These are phyloP conservation scores for Neofusicoccum umdonicola DNA, from an alignment of 2,329 filamentous ascomycete genomes.

Conservation along the genomic window DNA sequence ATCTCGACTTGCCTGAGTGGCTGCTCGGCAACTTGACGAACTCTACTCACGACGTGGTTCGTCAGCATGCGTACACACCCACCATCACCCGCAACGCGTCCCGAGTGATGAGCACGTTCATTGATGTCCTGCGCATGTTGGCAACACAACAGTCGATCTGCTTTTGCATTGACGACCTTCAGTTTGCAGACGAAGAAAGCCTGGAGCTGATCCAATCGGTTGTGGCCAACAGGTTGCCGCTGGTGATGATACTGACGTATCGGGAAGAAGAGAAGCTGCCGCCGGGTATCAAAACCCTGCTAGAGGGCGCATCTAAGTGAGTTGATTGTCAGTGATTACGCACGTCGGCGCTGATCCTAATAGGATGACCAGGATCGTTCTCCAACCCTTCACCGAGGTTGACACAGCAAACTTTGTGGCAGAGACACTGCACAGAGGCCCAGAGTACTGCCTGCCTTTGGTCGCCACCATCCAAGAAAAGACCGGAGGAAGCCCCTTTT, in stretches of 20 bases:
- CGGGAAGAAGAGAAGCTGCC: constrained; percentile 41
- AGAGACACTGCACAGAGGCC: constrained; percentile 70
- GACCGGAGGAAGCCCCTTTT: constrained; percentile 84
- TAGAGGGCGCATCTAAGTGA: constrained; percentile 31
- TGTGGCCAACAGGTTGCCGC: constrained; percentile 71
- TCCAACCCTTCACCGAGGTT: constrained; percentile 71
- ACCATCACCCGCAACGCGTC: constrained; percentile 19
- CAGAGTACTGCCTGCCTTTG: constrained; percentile 71
- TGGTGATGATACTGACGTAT: constrained; percentile 75
- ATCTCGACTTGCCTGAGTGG: constrained; percentile 69
- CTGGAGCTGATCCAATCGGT: constrained; percentile 81
- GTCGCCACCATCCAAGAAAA: constrained; percentile 86
- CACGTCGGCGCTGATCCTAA: neutral
- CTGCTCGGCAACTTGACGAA: constrained; percentile 34
- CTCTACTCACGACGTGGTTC: constrained; percentile 25
- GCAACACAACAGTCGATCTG: constrained; percentile 83
- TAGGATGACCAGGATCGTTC: constrained; percentile 50
- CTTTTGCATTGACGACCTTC: constrained; percentile 83
- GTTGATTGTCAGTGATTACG: neutral
- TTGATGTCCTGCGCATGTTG: constrained; percentile 81
- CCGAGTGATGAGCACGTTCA: constrained; percentile 80
- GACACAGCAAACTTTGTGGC: constrained; percentile 82
- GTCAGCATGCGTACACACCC: constrained; percentile 21
- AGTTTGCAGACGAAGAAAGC: constrained; percentile 86
- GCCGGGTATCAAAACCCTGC: constrained; percentile 35